Evolutionary conservation across 345 rosid genomes (phyloP).

Genomic region (Eucalyptus pumila): DNA sequence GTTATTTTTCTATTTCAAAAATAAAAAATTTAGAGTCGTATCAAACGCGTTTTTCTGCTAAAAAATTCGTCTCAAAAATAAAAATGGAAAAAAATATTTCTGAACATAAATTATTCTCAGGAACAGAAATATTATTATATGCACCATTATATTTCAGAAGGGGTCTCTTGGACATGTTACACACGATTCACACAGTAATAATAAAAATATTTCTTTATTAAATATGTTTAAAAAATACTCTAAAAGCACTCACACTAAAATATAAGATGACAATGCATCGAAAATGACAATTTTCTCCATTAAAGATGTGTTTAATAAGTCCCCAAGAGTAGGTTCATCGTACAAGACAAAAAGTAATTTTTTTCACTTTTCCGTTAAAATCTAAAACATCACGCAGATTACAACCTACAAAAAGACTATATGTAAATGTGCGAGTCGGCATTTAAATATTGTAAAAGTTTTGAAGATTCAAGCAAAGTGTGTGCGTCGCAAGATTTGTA

Average conservation of each 20-base stretch:
- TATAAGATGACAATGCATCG: background rate
- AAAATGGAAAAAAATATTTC: too few relatives aligned
- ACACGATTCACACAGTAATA: background rate
- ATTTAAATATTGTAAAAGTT: background rate
- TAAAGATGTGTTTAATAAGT: background rate
- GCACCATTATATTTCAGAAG: too few relatives aligned
- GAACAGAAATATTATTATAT: accelerated
- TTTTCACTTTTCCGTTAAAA: too few relatives aligned
- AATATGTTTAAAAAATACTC: too few relatives aligned
- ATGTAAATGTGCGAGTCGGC: background rate
- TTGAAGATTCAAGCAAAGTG: background rate
- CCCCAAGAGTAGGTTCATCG: background rate
- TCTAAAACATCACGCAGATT: background rate
- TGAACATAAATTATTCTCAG: too few relatives aligned
- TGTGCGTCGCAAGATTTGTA: background rate
- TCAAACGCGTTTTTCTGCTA: accelerated
- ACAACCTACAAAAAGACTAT: background rate
- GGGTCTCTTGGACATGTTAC: too few relatives aligned
- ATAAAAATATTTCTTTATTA: too few relatives aligned
- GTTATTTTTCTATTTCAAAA: too few relatives aligned
- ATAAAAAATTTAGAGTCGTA: background rate
- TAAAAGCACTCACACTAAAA: background rate
- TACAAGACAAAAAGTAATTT: background rate
- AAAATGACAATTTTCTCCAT: background rate
- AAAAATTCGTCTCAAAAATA: accelerated